Conservation (phyloP, 2,329 filamentous ascomycete genomes). For the Setomelanomma holmii region DNA sequence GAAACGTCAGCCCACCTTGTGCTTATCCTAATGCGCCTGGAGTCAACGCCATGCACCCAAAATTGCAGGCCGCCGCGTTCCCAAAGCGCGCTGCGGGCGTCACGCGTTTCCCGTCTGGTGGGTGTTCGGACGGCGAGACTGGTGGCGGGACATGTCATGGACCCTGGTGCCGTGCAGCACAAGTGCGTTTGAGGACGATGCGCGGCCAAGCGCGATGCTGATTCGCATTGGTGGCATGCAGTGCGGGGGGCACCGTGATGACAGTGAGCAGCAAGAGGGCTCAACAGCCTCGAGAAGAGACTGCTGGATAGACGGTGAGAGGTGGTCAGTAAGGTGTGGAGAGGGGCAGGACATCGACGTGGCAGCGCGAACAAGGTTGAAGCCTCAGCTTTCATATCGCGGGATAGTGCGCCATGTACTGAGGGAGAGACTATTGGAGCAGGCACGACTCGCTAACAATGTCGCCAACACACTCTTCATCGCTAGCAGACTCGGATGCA, state of each 20-base stretch:
- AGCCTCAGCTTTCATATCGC: background rate
- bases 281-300: slow-evolving; percentile 1
- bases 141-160: background rate
- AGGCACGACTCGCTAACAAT: background rate
- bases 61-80: slow-evolving; percentile 7
- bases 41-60: background rate
- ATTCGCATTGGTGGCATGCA: slow-evolving; percentile 9
- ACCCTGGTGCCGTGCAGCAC: slow-evolving; percentile 11
- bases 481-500: background rate
- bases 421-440: background rate
- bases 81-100: background rate
- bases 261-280: too few species aligned
- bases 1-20: slow-evolving; percentile 14
- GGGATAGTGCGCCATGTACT: background rate
- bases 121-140: slow-evolving; percentile 6
- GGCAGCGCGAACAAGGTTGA: background rate
- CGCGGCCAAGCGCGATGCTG: slow-evolving; percentile 16
- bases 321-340: background rate
- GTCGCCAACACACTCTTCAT: slow-evolving; percentile 2
- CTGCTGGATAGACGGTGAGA: background rate
- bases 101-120: slow-evolving; percentile 8
- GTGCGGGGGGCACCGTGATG: background rate
- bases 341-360: background rate
- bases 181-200: slow-evolving; percentile 27
- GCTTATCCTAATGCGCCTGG: slow-evolving; percentile 1